These are phyloP conservation scores for Priceomyces melissophilus DNA, from an alignment of 805 yeast species.

Conservation along the genomic window DNA sequence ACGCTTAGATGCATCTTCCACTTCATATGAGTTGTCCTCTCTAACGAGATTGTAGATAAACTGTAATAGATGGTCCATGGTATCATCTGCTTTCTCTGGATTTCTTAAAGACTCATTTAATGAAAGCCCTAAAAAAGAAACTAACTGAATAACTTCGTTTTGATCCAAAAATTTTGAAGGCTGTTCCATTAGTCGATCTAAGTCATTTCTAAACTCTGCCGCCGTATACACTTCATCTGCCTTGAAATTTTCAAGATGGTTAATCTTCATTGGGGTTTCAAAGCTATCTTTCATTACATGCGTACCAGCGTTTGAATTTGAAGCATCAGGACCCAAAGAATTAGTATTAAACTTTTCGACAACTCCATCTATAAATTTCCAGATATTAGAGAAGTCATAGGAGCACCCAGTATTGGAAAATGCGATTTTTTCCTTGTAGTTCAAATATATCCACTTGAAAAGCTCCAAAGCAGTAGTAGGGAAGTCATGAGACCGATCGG, in stretches of 20 bases:
- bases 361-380: slow-evolving; percentile 32
- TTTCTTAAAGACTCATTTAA: slow-evolving; percentile 7
- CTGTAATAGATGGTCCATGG: slow-evolving; percentile 7
- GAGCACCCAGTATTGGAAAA: too few relatives aligned
- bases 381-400: slow-evolving; percentile 29
- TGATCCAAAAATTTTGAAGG: slow-evolving; percentile 9
- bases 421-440: slow-evolving; percentile 18
- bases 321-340: background rate
- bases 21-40: slow-evolving; percentile 3
- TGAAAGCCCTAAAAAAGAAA: slow-evolving; percentile 7
- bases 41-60: slow-evolving; percentile 8
- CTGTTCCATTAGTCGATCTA: slow-evolving; percentile 17
- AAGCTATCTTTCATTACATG: slow-evolving; percentile 21
- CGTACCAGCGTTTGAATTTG: slow-evolving; percentile 2
- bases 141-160: slow-evolving; percentile 16
- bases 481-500: slow-evolving; percentile 24
- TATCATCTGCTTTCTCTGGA: background rate
- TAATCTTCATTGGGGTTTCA: slow-evolving; percentile 36
- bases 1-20: background rate
- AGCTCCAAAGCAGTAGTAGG: slow-evolving; percentile 31
- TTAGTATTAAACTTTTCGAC: slow-evolving; percentile 17
- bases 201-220: slow-evolving; percentile 25
- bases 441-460: slow-evolving; percentile 29
- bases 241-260: slow-evolving; percentile 13
- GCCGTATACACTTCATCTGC: slow-evolving; percentile 18